Evolutionary conservation across 2,329 filamentous ascomycete genomes (phyloP).

Genomic region (Epichloe sibirici): DNA sequence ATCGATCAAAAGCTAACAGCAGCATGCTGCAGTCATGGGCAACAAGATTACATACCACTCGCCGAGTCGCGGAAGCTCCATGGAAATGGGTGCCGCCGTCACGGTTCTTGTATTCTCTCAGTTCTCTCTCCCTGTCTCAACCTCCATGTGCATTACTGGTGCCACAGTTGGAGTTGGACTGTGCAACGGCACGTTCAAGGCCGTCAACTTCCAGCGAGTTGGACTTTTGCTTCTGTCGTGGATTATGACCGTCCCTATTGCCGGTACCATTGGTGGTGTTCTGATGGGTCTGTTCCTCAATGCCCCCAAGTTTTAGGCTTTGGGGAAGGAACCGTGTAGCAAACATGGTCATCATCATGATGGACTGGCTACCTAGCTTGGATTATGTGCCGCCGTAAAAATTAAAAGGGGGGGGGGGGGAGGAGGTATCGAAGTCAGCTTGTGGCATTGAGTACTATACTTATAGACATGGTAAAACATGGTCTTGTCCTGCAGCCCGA

Average conservation of each 20-base stretch:
- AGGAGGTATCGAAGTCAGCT: too few species aligned
- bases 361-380: too few species aligned
- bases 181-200: slow-evolving; percentile 59
- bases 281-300: slow-evolving; percentile 29
- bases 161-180: slow-evolving; percentile 68
- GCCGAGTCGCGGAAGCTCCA: slow-evolving; percentile 47
- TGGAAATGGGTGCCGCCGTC: slow-evolving; percentile 71
- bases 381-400: too few species aligned
- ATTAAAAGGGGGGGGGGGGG: too few species aligned
- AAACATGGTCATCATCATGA: too few species aligned
- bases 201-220: slow-evolving; percentile 66
- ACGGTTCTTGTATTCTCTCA: slow-evolving; percentile 67
- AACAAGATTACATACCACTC: slow-evolving; percentile 68
- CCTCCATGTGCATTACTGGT: slow-evolving; percentile 69
- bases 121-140: slow-evolving; percentile 63
- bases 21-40: slow-evolving; percentile 49
- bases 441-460: too few species aligned
- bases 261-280: slow-evolving; percentile 27
- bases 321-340: too few species aligned
- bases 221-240: slow-evolving; percentile 54
- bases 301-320: slow-evolving; percentile 14
- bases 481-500: too few species aligned
- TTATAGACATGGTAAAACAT: too few species aligned
- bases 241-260: slow-evolving; percentile 32
- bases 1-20: too few species aligned